Evolutionary conservation across 208 protist genomes (phyloP).

Genomic region (Porcisia hertigi): DNA sequence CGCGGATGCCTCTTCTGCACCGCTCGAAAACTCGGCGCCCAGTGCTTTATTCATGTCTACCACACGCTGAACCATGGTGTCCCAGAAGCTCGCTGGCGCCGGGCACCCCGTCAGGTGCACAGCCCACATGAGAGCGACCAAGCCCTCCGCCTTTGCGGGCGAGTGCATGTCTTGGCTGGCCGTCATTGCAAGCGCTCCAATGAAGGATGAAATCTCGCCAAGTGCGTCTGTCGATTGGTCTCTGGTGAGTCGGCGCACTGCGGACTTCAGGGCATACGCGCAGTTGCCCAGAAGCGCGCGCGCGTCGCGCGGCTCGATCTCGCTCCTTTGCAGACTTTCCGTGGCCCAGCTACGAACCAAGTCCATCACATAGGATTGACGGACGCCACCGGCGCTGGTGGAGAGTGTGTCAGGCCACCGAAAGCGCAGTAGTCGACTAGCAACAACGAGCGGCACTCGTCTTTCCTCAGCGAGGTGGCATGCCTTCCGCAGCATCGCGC

Average conservation of each 20-base stretch:
- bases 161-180: conserved; percentile 41
- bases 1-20: not conserved
- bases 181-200: conserved; percentile 48
- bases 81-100: conserved; percentile 67
- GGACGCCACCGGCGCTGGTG: conserved; percentile 17
- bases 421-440: conserved; percentile 47
- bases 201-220: conserved; percentile 19
- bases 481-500: conserved; percentile 31
- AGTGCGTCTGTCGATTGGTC: not conserved
- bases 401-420: conserved; percentile 47
- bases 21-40: conserved; percentile 14
- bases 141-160: conserved; percentile 34
- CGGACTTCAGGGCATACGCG: conserved; percentile 25
- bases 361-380: conserved; percentile 43
- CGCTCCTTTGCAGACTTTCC: conserved; percentile 28
- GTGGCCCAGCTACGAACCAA: conserved; percentile 49
- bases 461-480: conserved; percentile 42
- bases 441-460: conserved; percentile 43
- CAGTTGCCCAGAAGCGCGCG: conserved; percentile 46
- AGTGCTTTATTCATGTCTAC: conserved; percentile 49
- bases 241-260: not conserved
- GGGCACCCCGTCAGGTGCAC: conserved; percentile 48
- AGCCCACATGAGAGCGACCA: conserved; percentile 74
- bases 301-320: conserved; percentile 37
- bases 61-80: conserved; percentile 41